Evolutionary conservation across 2,329 filamentous ascomycete genomes (phyloP), one percentile per base, ranked within the genome.

Genomic region (Neurospora sp.): DNA sequence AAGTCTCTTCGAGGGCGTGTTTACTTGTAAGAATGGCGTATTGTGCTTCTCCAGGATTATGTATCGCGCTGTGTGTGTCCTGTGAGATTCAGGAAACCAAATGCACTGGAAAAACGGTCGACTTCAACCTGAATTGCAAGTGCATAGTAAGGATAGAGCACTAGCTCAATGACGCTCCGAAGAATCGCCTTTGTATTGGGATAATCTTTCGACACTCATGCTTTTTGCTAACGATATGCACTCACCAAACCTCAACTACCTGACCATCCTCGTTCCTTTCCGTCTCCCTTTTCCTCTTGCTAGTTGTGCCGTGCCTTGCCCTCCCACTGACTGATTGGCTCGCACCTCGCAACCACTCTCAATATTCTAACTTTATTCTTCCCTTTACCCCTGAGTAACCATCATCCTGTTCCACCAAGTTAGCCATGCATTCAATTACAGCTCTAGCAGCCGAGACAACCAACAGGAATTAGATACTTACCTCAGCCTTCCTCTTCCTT

Each of bases 401-500:
- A 62, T 62, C 52, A 17, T 36, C 28, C 52, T 62, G 28, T 62
- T 62, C 5, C 28, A 62, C 8, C 28, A 15, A 17, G 28, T 62
- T 36, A 62, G 52, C 8, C 8, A 36, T 62, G 67, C 40, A 62
- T 17, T 15, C 39, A 36, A 12, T 12, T 12, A 52, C 38, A 6
- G 3, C 33, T 36, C 33, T 36, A 36, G 33, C 33, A 36, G 33
- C 33, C 6, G 33, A 36, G 33, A 36, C 33, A 57, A 65, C 2
- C 40, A 69, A 70, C 8, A 57, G 23, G 33, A 19, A 41, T 8
- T 17, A 41, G 66, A 66, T 66, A 68, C 82, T 81, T 74, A 86
- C 87, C 82, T 92, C 91, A 67, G 90, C 90, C 80, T 93, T 94
- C 72, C 91, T 83, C 80, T 93, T 93, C 67, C 90, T 91, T 74